Percentiles rank a stretch among this genome's conserved stretches.
phyloP scores from a whole-genome alignment of 192 early-diverging fungal genomes.

The Entomortierella lignicola region DNA sequence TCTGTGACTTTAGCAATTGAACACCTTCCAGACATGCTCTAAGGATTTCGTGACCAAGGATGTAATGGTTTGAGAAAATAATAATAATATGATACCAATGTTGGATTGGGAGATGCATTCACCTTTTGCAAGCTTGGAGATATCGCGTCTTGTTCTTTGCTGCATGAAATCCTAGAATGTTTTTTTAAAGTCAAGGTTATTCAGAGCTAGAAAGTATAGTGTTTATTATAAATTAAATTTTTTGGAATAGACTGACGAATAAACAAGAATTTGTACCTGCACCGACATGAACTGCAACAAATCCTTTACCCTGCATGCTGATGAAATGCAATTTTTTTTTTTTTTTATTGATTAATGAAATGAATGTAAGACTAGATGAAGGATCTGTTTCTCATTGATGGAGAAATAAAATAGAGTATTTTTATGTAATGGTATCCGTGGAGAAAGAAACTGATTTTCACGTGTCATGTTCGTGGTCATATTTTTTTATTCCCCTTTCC shows the following conservation, averaged over 20 bases:
- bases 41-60: background rate
- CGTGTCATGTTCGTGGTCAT: background rate
- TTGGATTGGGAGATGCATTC: background rate
- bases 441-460: slow-evolving; percentile 1
- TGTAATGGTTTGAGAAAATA: background rate
- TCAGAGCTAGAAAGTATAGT: no score
- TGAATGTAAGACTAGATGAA: no score
- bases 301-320: slow-evolving; percentile 24
- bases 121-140: slow-evolving; percentile 49
- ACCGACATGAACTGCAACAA: slow-evolving; percentile 66
- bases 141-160: slow-evolving; percentile 44
- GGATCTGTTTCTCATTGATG: background rate
- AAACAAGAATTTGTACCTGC: slow-evolving; percentile 60
- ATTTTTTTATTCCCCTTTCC: no score
- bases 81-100: background rate
- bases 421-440: no score
- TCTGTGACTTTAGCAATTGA: slow-evolving; percentile 12
- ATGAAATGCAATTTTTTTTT: background rate
- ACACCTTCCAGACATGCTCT: slow-evolving; percentile 57
- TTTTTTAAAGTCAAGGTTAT: no score
- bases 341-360: background rate
- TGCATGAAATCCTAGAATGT: slow-evolving; percentile 34
- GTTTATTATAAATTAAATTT: no score
- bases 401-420: no score
- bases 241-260: no score